phyloP scores from a whole-genome alignment of 352 stramenopile species.

The Globisporangium yorkense region DNA sequence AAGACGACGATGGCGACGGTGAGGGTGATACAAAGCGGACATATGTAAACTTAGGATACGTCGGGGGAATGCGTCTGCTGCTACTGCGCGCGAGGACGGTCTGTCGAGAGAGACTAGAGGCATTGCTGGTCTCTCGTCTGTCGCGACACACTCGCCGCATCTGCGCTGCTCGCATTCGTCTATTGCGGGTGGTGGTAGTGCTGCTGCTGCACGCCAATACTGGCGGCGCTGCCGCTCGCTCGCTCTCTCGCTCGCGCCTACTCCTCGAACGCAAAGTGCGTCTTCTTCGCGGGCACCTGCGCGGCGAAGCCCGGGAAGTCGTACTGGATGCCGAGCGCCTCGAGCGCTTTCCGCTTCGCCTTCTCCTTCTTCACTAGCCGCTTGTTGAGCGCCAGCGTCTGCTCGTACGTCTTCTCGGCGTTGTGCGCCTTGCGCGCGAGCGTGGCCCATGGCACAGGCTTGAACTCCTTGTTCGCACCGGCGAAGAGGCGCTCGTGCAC shows the following conservation, averaged over 20 bases:
- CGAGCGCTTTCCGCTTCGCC: conserved; percentile 68
- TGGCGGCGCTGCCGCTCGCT: no score
- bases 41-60: not conserved
- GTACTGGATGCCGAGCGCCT: conserved; percentile 82
- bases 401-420: conserved; percentile 69
- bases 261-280: conserved; percentile 68
- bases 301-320: conserved; percentile 72
- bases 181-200: not conserved
- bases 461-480: conserved; percentile 81
- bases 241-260: conserved; percentile 9
- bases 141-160: no score
- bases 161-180: not conserved
- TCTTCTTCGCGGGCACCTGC: conserved; percentile 62
- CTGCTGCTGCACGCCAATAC: no score
- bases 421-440: conserved; percentile 80
- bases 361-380: conserved; percentile 71
- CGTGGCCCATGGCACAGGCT: conserved; percentile 53
- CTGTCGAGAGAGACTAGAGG: no score
- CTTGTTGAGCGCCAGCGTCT: conserved; percentile 64
- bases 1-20: no score
- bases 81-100: not conserved
- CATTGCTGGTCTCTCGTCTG: no score
- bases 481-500: conserved; percentile 88
- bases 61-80: not conserved
- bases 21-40: not conserved